Conservation (phyloP, 2,329 filamentous ascomycete species). For the Sclerotinia glacialis region DNA sequence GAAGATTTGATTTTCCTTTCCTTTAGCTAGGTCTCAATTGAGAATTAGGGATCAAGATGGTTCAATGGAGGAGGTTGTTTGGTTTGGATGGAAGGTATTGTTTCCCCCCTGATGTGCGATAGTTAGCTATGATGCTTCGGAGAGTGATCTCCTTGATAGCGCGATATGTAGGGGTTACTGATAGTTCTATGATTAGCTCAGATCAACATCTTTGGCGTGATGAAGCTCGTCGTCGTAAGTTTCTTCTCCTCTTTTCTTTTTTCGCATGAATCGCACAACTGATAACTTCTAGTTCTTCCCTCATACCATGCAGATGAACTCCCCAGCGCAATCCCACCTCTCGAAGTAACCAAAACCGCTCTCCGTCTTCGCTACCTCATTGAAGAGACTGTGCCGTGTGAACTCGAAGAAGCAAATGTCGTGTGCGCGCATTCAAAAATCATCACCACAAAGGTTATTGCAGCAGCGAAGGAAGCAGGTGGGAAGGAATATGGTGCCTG, state of each 20-base stretch:
- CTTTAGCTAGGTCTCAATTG: neutral
- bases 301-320: constrained; percentile 56
- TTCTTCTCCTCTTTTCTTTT: neutral
- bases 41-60: constrained; percentile 29
- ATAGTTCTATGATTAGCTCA: constrained; percentile 20
- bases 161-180: constrained; percentile 3
- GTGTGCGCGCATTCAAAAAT: constrained; percentile 79
- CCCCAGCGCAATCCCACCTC: constrained; percentile 67
- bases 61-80: constrained; percentile 38
- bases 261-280: neutral
- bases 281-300: constrained; percentile 60
- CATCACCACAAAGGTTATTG: constrained; percentile 75
- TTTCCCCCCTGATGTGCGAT: constrained; percentile 21
- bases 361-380: constrained; percentile 88
- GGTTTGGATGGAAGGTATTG: constrained; percentile 34
- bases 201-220: constrained; percentile 34
- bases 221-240: constrained; percentile 36
- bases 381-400: constrained; percentile 85
- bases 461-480: constrained; percentile 79
- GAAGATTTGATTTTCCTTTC: neutral
- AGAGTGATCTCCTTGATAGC: neutral
- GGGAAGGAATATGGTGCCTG: constrained; percentile 71
- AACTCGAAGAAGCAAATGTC: constrained; percentile 73
- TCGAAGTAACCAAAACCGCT: constrained; percentile 84
- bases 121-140: neutral